A percentile compares a stretch with the other conserved stretches of the same genome.
Conservation (phyloP, 2,329 filamentous ascomycete genomes). For the Westerdykella aurantiaca region DNA sequence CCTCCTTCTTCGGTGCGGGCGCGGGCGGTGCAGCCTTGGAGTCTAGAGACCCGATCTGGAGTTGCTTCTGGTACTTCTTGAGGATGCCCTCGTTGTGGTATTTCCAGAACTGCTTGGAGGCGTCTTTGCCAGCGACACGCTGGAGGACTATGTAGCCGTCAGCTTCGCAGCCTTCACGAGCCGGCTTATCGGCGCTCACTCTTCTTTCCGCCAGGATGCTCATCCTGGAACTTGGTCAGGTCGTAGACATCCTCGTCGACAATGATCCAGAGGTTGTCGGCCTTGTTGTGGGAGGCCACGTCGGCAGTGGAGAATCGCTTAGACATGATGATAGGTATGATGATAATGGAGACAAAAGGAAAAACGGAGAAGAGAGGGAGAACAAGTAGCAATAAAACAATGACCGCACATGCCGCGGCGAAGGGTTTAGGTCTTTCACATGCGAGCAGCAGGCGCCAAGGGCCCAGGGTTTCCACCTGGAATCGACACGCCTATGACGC, state of each 20-base stretch:
- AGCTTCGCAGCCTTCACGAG: slow-evolving; percentile 5
- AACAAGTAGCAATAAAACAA: slow-evolving; percentile 14
- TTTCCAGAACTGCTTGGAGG: slow-evolving; percentile 65
- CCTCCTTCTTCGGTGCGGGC: slow-evolving; percentile 43
- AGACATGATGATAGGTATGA: slow-evolving; percentile 57
- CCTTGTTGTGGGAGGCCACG: slow-evolving; percentile 87
- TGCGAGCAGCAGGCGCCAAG: slow-evolving; percentile 26
- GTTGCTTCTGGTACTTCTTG: slow-evolving; percentile 57
- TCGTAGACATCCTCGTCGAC: slow-evolving; percentile 96
- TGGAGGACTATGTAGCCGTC: slow-evolving; percentile 49
- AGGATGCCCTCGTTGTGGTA: slow-evolving; percentile 56
- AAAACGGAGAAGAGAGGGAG: slow-evolving; percentile 5
- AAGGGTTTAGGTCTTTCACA: slow-evolving; percentile 31
- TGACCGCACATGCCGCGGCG: slow-evolving; percentile 14
- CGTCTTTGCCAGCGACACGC: slow-evolving; percentile 61
- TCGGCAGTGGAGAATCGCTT: slow-evolving; percentile 79
- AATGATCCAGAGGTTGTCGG: slow-evolving; percentile 78
- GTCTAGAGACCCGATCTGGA: slow-evolving; percentile 70
- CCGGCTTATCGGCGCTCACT: slow-evolving; percentile 44
- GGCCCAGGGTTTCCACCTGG: slow-evolving; percentile 20
- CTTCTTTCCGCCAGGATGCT: slow-evolving; percentile 63
- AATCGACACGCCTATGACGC: slow-evolving; percentile 4
- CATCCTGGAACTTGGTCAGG: slow-evolving; percentile 61
- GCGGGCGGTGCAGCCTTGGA: slow-evolving; percentile 59
- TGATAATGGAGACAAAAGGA: slow-evolving; percentile 4